Evolutionary conservation across 768 basidiomycete species (phyloP), one percentile per base, ranked within the genome.

Genomic region (Psilocybe sp.): DNA sequence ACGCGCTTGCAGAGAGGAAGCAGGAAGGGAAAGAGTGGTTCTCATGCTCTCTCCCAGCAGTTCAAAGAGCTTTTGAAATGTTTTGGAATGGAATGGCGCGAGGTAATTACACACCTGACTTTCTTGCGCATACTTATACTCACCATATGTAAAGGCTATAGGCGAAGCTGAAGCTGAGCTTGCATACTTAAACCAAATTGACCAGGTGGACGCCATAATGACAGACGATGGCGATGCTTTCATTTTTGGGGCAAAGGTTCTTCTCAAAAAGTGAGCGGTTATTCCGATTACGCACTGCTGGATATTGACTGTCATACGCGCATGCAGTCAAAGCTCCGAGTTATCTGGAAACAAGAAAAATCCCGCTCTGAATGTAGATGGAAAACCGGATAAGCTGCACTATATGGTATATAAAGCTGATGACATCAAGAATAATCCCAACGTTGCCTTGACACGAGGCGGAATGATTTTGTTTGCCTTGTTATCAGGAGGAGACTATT

Each of bases 401-500:
- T 54, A 49, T 7, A 57, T 57, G 57, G 37, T 60, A 10, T 84
- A 83, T 52, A 70, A 71, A 11, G 69, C 76, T 37, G 79, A 80
- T 6, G 63, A 80, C 33, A 47, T 60, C 3, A 37, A 51, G 51
- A 81, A 82, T 47, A 81, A 86, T 57, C 77, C 77, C 1, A 74
- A 85, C 7, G 64, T 87, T 74, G 81, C 4, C 76, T 82, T 65
- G 80, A 87, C 58, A 76, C 83, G 23, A 50, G 64, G 76, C 20
- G 85, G 82, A 4, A 71, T 85, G 49, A 76, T 87, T 44, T 72
- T 89, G 11, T 80, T 88, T 14, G 87, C 79, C 4, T 72, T 89
- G 4, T 69, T 89, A 15, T 73, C 77, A 9, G 88, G 88, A 0
- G 89, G 86, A 3, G 88, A 91, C 62, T 91, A 89, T 53, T 74